Conservation (phyloP, 192 early-diverging fungal genomes). For the Haplosporangium gracile region DNA sequence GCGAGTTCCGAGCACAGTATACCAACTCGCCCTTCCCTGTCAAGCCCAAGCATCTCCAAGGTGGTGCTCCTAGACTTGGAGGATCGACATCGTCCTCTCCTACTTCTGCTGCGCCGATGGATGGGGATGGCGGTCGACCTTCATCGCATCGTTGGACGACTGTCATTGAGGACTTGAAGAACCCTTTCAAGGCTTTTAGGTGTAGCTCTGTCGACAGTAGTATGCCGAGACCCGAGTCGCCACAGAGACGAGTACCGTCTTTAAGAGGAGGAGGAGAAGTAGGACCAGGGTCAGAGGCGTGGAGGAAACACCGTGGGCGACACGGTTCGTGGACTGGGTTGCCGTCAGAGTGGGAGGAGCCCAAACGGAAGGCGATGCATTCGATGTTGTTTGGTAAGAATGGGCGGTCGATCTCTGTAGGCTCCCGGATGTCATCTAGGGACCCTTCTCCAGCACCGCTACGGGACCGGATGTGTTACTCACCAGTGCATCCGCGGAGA, state of each 20-base stretch:
- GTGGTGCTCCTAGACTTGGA: conserved; percentile 14
- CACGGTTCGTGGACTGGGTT: conserved; percentile 34
- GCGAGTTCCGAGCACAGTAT: conserved; percentile 46
- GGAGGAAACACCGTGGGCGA: conserved; percentile 13
- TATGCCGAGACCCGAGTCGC: background rate
- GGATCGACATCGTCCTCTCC: background rate
- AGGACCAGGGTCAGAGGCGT: background rate
- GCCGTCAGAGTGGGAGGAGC: conserved; percentile 51
- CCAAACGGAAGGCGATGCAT: conserved; percentile 32
- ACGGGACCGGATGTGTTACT: background rate
- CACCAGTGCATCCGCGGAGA: background rate
- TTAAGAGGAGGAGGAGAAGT: background rate
- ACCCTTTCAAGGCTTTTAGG: conserved; percentile 35
- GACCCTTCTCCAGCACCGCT: conserved; percentile 4
- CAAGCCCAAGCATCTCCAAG: conserved; percentile 32
- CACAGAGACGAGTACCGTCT: background rate
- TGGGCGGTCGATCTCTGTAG: conserved; percentile 19
- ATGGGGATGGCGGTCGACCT: background rate
- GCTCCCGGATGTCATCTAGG: conserved; percentile 5
- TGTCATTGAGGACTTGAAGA: conserved; percentile 41
- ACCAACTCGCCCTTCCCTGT: conserved; percentile 16
- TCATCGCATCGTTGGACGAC: background rate
- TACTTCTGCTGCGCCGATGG: background rate
- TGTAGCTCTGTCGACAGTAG: conserved; percentile 6
- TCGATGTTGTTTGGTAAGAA: conserved; percentile 45